Base-by-base conservation (phyloP, 139 green algal species). In the Coelastrella sp. region DNA sequence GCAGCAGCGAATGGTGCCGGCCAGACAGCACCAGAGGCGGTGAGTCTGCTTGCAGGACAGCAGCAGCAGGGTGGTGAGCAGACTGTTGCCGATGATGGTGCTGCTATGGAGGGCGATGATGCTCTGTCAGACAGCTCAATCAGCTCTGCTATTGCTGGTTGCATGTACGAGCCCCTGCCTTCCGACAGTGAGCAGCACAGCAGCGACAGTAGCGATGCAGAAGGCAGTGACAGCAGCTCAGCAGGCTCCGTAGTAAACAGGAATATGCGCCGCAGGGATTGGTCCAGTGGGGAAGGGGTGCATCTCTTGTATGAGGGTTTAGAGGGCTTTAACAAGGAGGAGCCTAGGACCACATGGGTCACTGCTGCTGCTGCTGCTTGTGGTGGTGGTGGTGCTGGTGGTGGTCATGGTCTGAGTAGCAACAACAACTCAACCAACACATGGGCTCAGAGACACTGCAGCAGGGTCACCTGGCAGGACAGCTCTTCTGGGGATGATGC, bases 101-200 rank as follows among this genome's bases (percentile, higher is more conserved):
- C 25, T 58, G 24, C 4, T 80, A 19, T 11, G 24, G 25, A 58
- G 12, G 24, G 68, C 24, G 70, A 78, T 35, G 70, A 25, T 78
- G 17, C 19, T 25, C 70, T 25, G 70, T 78, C 63, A 20, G 63
- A 70, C 12, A 70, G 63, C 63, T 76, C 68, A 10, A 27, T 27
- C 19, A 7, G 19, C 19, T 76, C 68, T 27, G 68, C 68, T 76
- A 10, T 8, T 76, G 68, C 19, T 25, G n/a, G 14, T 24, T 59
- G 59, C 22, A n/a, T 17, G 82, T 87, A 87, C 20, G 25, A 87
- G 63, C 82, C n/a, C 7, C 82, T 87, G 82, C 61, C 22, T 8
- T 78, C 60, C 27, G 17, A 87, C 63, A 87, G 82, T 20, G 63
- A 78, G n/a, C 82, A 76, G 14, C 49, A 49, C 63, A 87, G 81